Base-by-base conservation (phyloP, 2,329 filamentous ascomycete genomes). In the Trichoderma oligosporum region DNA sequence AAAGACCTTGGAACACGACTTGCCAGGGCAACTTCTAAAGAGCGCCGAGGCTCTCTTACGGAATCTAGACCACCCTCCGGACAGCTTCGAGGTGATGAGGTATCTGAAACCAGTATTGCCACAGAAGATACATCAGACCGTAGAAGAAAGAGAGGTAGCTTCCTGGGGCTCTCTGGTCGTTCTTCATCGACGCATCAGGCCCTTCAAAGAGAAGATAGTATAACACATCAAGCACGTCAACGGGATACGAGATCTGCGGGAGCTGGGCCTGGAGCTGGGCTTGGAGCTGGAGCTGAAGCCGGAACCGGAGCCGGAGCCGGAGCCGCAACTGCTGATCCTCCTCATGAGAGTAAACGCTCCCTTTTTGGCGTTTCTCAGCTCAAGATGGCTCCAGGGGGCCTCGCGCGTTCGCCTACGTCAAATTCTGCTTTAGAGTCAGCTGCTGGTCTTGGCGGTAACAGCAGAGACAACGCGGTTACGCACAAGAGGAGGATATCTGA, bases 1-100 rank as follows among this genome's bases (percentile, higher is more conserved):
- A 82, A 79, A 61, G 78, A 80, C 14, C 70, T 81, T 51, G 76
- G 78, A 3, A 75, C 73, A 52, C 74, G 74, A 54, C 69, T 80
- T 41, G 66, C 67, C 14, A 69, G 71, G 4, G 65, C 65, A 6
- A 68, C 67, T 2, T 69, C 71, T 7, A 61, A 61, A 6, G 70
- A 74, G 18, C 68, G 70, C 20, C 68, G 64, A 18, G 62, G 63
- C 33, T 67, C 69, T 25, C 62, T 67, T 44, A 60, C 64, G 3
- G 66, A 66, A 7, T 53, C 57, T 39, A 65, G 54, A 12, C 61
- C 24, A 2, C 48, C 42, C 11, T 63, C 44, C 2, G 46, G 44
- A 12, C 60, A 62, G 48, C 61, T 69, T 6, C 68, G 65, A 16
- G 68, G 70, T 14, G 76, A 80, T 53, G 74, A 72, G 7, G 66